phyloP scores from a whole-genome alignment of 2,329 filamentous ascomycete species.

The Hymenoscyphus repandus region DNA sequence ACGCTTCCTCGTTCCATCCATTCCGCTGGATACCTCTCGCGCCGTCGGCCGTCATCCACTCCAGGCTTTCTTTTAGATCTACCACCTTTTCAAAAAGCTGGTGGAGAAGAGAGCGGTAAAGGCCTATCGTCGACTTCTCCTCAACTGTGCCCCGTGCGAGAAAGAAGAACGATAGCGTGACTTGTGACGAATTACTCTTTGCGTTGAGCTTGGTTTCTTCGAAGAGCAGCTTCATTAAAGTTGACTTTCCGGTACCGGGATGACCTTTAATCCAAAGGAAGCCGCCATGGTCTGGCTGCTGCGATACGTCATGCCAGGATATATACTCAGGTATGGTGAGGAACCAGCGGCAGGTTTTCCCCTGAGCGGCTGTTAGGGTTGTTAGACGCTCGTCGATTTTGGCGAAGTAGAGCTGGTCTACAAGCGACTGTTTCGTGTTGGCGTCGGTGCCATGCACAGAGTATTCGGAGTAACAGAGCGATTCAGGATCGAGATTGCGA shows the following conservation, averaged over 20 bases:
- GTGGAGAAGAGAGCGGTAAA: conserved; percentile 45
- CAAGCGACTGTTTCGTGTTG: conserved; percentile 19
- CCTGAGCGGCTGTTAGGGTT: conserved; percentile 34
- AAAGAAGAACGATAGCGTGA: conserved; percentile 33
- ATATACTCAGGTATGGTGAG: conserved; percentile 31
- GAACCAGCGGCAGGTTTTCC: conserved; percentile 39
- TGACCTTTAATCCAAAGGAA: neutral
- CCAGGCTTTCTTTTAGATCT: conserved; percentile 29
- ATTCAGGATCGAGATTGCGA: conserved; percentile 2
- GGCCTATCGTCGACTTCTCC: conserved; percentile 41
- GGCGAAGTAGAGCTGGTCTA: conserved; percentile 35
- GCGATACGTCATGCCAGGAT: conserved; percentile 34
- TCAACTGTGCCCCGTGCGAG: conserved; percentile 28
- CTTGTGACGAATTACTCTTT: conserved; percentile 16
- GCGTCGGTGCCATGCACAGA: conserved; percentile 9
- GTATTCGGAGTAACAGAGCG: conserved; percentile 1
- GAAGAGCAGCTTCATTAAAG: conserved; percentile 33
- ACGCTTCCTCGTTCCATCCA: conserved; percentile 24
- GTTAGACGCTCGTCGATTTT: conserved; percentile 35
- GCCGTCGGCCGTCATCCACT: conserved; percentile 24
- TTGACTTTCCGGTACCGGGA: conserved; percentile 1
- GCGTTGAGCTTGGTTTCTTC: conserved; percentile 21
- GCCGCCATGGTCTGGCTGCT: conserved; percentile 31
- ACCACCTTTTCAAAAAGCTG: conserved; percentile 38
- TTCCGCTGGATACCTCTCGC: conserved; percentile 18